These are phyloP conservation scores for Suillus fuscotomentosus DNA, from an alignment of 768 basidiomycete species.

Conservation along the genomic window DNA sequence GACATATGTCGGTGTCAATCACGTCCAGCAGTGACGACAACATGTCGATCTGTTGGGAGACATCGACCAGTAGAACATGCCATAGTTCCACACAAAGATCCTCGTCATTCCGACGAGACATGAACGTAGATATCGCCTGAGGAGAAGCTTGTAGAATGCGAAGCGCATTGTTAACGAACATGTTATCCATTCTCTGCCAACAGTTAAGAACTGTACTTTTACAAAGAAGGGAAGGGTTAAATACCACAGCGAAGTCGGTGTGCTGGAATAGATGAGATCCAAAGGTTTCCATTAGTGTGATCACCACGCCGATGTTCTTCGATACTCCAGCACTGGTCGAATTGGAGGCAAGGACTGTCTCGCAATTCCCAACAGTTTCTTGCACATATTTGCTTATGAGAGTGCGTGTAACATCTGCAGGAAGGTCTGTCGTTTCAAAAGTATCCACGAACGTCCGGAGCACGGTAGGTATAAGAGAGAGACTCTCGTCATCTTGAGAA, in stretches of 20 bases:
- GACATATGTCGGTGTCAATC: constrained; percentile 37
- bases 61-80: constrained; percentile 44
- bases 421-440: constrained; percentile 35
- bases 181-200: constrained; percentile 45
- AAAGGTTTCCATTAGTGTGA: constrained; percentile 51
- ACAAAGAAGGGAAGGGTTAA: constrained; percentile 14
- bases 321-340: constrained; percentile 9
- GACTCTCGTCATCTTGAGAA: constrained; percentile 1
- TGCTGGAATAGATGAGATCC: constrained; percentile 49
- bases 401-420: constrained; percentile 33
- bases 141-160: constrained; percentile 41
- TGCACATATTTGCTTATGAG: constrained; percentile 16
- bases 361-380: constrained; percentile 29
- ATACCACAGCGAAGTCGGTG: constrained; percentile 41
- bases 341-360: constrained; percentile 19
- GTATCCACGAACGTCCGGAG: background rate
- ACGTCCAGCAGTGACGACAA: constrained; percentile 41
- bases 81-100: constrained; percentile 37
- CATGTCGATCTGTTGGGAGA: constrained; percentile 36
- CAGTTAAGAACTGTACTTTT: background rate
- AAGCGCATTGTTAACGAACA: constrained; percentile 38
- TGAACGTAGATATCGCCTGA: background rate
- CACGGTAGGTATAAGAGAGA: constrained; percentile 2
- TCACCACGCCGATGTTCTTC: constrained; percentile 26
- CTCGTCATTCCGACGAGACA: constrained; percentile 34